These are phyloP conservation scores for Phialophora macrospora DNA, from an alignment of 2,329 filamentous ascomycete species.

Conservation along the genomic window DNA sequence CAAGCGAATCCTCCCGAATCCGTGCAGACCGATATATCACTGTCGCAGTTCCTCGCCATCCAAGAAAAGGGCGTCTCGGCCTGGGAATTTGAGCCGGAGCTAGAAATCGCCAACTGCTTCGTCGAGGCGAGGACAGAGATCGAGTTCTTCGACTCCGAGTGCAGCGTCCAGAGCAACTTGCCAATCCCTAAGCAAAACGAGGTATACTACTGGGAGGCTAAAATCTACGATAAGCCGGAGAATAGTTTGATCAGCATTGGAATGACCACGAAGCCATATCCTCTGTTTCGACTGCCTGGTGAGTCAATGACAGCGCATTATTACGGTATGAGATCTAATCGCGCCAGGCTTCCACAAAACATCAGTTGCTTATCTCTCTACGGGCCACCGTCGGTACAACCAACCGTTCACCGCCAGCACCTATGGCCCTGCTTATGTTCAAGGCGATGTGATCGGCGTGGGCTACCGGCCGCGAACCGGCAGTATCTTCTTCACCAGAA, in stretches of 20 bases:
- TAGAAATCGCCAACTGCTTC: slow-evolving; percentile 98
- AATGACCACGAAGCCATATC: slow-evolving; percentile 96
- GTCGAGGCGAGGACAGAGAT: slow-evolving; percentile 96
- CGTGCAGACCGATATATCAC: slow-evolving; percentile 90
- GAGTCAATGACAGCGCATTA: slow-evolving; percentile 43
- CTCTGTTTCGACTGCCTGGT: slow-evolving; percentile 92
- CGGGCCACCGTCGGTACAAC: slow-evolving; percentile 84
- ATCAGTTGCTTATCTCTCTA: slow-evolving; percentile 89
- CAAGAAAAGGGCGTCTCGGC: slow-evolving; percentile 99
- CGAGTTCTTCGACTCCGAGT: slow-evolving; percentile 98
- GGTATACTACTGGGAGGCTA: slow-evolving; percentile 99
- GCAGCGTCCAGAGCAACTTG: slow-evolving; percentile 94
- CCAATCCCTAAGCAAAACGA: slow-evolving; percentile 98
- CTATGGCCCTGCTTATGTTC: slow-evolving; percentile 83
- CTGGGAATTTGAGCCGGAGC: slow-evolving; percentile 99
- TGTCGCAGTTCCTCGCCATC: slow-evolving; percentile 96
- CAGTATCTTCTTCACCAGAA: slow-evolving; percentile 96
- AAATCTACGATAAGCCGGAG: slow-evolving; percentile 97
- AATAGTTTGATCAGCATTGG: slow-evolving; percentile 85
- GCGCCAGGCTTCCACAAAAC: slow-evolving; percentile 81
- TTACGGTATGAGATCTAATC: slow-evolving; percentile 1
- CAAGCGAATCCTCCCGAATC: slow-evolving; percentile 95
- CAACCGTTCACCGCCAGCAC: slow-evolving; percentile 81
- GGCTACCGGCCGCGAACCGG: slow-evolving; percentile 94
- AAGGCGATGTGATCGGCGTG: slow-evolving; percentile 94